These are phyloP conservation scores for Purpureocillium lavendulum DNA, from an alignment of 2,329 filamentous ascomycete species.

Conservation along the genomic window DNA sequence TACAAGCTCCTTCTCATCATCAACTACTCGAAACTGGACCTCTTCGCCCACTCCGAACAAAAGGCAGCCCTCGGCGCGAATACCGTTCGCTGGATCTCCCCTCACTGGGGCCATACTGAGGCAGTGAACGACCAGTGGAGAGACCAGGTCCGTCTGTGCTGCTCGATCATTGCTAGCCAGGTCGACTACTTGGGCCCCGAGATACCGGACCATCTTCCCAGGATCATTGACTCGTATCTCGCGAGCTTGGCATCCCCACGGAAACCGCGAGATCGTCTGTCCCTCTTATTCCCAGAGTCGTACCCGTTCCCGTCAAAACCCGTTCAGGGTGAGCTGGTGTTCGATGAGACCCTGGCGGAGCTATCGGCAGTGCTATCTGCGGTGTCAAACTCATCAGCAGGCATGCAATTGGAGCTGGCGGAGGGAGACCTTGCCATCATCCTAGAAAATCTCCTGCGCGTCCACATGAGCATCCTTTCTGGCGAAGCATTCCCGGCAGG, in stretches of 20 bases:
- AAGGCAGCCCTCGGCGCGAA: conserved; percentile 66
- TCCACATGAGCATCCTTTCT: conserved; percentile 81
- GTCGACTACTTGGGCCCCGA: conserved; percentile 69
- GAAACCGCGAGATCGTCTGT: conserved; percentile 58
- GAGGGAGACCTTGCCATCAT: conserved; percentile 68
- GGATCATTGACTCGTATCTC: conserved; percentile 83
- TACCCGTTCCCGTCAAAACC: conserved; percentile 80
- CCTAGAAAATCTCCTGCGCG: conserved; percentile 69
- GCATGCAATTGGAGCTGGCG: conserved; percentile 67
- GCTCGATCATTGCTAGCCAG: conserved; percentile 84
- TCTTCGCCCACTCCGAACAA: conserved; percentile 75
- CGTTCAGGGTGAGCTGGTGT: conserved; percentile 50
- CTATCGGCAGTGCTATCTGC: conserved; percentile 81
- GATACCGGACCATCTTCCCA: conserved; percentile 82
- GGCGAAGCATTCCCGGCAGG: conserved; percentile 82
- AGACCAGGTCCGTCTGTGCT: conserved; percentile 88
- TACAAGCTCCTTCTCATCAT: conserved; percentile 91
- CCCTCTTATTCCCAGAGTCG: conserved; percentile 78
- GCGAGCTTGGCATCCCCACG: conserved; percentile 54
- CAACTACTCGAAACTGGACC: conserved; percentile 74
- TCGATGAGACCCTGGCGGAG: conserved; percentile 84
- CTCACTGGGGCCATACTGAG: conserved; percentile 78
- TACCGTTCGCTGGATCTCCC: conserved; percentile 82
- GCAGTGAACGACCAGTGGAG: conserved; percentile 78
- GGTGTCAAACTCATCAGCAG: conserved; percentile 60